Percentiles rank a stretch among this genome's conserved stretches.
Conservation (phyloP, 495 filamentous ascomycete genomes). For the Xylaria castorea region DNA sequence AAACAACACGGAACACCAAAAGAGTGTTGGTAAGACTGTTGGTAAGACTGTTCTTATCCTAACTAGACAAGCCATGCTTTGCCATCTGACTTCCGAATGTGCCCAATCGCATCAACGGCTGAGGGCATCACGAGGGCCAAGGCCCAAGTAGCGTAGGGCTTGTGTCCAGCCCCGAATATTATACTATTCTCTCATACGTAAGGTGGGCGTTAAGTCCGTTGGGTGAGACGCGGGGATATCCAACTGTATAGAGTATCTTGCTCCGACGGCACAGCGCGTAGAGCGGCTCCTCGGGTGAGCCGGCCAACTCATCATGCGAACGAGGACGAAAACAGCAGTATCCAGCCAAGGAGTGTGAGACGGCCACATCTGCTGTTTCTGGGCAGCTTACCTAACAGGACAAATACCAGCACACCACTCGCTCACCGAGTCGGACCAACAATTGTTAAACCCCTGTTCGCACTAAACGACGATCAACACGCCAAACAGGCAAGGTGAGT, state of each 20-base stretch:
- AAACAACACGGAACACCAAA: neutral
- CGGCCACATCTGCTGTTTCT: neutral
- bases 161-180: neutral
- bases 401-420: neutral
- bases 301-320: slow-evolving; percentile 4
- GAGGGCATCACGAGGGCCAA: slow-evolving; percentile 18
- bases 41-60: neutral
- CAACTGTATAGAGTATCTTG: slow-evolving; percentile 1
- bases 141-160: neutral
- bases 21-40: neutral
- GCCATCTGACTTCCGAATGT: neutral
- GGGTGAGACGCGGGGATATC: slow-evolving; percentile 12
- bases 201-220: neutral
- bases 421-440: slow-evolving; percentile 17
- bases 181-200: neutral
- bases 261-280: slow-evolving; percentile 17
- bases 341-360: neutral
- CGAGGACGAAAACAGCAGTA: neutral
- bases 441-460: neutral
- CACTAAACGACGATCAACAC: slow-evolving; percentile 17
- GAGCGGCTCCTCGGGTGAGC: neutral
- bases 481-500: neutral
- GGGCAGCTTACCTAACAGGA: slow-evolving; percentile 11
- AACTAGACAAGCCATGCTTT: neutral
- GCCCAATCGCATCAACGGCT: slow-evolving; percentile 14